A percentile compares a stretch with the other conserved stretches of the same genome.
Conservation (phyloP, 106 monocot species). For the Agapanthus africanus region DNA sequence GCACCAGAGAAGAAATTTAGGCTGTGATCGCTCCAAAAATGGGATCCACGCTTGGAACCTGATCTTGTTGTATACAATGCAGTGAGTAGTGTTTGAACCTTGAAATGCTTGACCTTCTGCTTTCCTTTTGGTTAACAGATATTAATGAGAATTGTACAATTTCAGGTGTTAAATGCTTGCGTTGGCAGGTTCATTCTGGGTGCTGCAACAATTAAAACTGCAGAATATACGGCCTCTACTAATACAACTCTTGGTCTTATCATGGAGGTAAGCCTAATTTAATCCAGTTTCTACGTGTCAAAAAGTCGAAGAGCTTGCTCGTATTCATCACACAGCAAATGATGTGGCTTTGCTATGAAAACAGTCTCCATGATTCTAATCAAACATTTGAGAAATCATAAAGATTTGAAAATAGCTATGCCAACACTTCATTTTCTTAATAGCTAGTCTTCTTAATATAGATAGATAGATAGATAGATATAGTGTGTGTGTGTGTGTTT, state of each 20-base stretch:
- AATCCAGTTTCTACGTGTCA: not conserved
- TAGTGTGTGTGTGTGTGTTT: too few relatives aligned
- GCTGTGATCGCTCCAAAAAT: slow-evolving; percentile 60
- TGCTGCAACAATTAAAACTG: slow-evolving; percentile 78
- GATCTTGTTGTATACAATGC: slow-evolving; percentile 93
- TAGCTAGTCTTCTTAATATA: not conserved
- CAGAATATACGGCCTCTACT: slow-evolving; percentile 54
- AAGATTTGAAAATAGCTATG: not conserved
- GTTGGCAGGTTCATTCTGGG: slow-evolving; percentile 99
- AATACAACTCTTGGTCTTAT: slow-evolving; percentile 90
- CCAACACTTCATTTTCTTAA: not conserved
- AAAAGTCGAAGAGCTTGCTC: not conserved
- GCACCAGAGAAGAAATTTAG: slow-evolving; percentile 69
- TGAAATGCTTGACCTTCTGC: not conserved
- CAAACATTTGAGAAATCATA: not conserved
- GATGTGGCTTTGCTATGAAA: not conserved
- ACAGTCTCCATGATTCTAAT: not conserved
- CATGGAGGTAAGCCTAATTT: slow-evolving; percentile 71
- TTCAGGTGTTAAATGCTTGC: slow-evolving; percentile 92
- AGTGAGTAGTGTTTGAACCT: slow-evolving; percentile 38
- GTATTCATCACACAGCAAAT: not conserved
- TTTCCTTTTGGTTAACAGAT: slow-evolving; percentile 10
- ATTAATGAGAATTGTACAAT: slow-evolving; percentile 1
- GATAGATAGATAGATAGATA: too few relatives aligned
- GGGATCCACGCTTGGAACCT: slow-evolving; percentile 87